phyloP scores from a whole-genome alignment of 352 stramenopile species.

The Globisporangium abappressorium region DNA sequence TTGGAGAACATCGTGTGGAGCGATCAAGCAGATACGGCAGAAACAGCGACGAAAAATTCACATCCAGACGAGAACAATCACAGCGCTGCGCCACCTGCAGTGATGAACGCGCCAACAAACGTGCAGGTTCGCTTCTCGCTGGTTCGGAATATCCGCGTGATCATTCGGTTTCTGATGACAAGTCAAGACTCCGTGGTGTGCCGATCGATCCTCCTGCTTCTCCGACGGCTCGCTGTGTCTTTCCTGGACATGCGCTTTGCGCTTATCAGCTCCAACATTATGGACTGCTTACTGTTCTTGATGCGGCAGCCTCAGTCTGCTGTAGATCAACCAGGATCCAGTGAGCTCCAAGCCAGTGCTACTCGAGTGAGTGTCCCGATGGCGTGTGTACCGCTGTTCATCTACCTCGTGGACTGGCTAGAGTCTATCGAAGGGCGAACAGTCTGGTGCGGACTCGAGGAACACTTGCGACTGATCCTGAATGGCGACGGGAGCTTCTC shows the following conservation, averaged over 20 bases:
- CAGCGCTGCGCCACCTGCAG: conserved; percentile 10
- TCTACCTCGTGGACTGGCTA: conserved; percentile 77
- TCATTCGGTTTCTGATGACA: conserved; percentile 60
- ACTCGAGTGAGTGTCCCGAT: conserved; percentile 30
- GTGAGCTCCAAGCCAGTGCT: not conserved
- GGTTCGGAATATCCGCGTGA: conserved; percentile 56
- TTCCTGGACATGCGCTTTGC: conserved; percentile 77
- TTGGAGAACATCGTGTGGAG: conserved; percentile 84
- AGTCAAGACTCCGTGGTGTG: conserved; percentile 53
- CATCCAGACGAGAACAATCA: conserved; percentile 23
- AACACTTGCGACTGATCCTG: conserved; percentile 65
- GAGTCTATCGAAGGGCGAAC: conserved; percentile 80
- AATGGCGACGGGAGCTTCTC: conserved; percentile 74
- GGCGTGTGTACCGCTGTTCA: conserved; percentile 61
- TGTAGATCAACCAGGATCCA: not conserved
- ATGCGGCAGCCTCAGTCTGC: conserved; percentile 30
- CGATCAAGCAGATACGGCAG: conserved; percentile 37
- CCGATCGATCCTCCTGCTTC: conserved; percentile 48
- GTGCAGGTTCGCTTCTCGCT: conserved; percentile 76
- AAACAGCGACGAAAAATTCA: conserved; percentile 11
- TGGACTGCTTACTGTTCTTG: conserved; percentile 68
- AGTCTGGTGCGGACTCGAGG: conserved; percentile 82
- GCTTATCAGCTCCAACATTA: conserved; percentile 69
- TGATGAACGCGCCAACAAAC: conserved; percentile 31
- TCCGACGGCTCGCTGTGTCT: conserved; percentile 57